Evolutionary conservation across 2,329 filamentous ascomycete genomes (phyloP).

Genomic region (Fusarium sp.): DNA sequence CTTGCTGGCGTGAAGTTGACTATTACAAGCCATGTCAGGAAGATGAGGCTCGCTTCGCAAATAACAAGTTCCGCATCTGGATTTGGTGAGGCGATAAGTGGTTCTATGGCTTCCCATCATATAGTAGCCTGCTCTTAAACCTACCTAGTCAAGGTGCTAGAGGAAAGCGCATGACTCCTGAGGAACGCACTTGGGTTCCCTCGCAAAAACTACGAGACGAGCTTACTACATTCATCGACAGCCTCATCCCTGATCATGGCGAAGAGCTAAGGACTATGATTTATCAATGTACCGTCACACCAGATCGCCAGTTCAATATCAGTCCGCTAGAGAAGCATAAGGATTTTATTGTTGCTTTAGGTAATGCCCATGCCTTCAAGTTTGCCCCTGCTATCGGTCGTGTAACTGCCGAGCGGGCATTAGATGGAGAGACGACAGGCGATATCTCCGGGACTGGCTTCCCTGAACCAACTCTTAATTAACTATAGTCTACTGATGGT

Average conservation of each 20-base stretch:
- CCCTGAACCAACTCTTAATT: neutral
- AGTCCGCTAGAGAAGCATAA: slow-evolving; percentile 27
- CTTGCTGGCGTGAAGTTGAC: no score
- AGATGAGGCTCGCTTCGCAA: neutral
- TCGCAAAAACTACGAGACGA: slow-evolving; percentile 1
- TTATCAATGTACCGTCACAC: slow-evolving; percentile 41
- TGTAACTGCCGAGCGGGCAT: slow-evolving; percentile 36
- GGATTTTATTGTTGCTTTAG: slow-evolving; percentile 33
- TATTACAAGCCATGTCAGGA: no score
- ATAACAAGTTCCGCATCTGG: slow-evolving; percentile 13
- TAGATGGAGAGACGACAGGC: slow-evolving; percentile 37
- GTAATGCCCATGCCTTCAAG: slow-evolving; percentile 39
- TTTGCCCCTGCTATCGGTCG: slow-evolving; percentile 41
- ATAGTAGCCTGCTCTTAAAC: slow-evolving; percentile 17
- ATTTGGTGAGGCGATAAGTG: slow-evolving; percentile 12
- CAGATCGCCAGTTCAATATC: slow-evolving; percentile 38
- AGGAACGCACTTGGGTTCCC: slow-evolving; percentile 9
- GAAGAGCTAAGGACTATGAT: slow-evolving; percentile 36
- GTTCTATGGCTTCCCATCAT: slow-evolving; percentile 16
- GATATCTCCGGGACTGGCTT: slow-evolving; percentile 41
- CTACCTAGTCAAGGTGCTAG: slow-evolving; percentile 10
- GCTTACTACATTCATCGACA: slow-evolving; percentile 2
- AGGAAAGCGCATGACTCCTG: neutral
- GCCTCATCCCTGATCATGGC: slow-evolving; percentile 10
- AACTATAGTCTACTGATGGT: neutral